A percentile compares a stretch with the other conserved stretches of the same genome.
phyloP scores from a whole-genome alignment of 2,329 filamentous ascomycete species.

The Cercospora berteroae region DNA sequence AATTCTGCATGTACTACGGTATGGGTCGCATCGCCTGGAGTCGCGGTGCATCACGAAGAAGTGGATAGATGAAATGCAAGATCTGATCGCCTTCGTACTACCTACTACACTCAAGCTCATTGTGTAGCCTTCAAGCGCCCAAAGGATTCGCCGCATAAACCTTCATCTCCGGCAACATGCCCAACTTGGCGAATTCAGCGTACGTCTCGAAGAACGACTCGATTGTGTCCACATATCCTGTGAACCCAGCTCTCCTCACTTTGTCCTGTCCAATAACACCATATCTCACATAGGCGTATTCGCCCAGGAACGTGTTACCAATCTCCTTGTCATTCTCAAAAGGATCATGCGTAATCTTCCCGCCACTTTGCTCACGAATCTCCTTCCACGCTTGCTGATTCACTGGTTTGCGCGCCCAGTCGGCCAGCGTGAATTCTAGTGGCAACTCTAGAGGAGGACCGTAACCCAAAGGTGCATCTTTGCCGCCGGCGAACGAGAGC shows the following conservation, averaged over 20 bases:
- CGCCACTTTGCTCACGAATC: not conserved
- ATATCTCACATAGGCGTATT: not conserved
- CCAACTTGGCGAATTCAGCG: not conserved
- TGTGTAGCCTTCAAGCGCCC: not conserved
- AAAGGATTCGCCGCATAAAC: slow-evolving; percentile 1
- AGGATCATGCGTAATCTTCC: not conserved
- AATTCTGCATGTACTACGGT: slow-evolving; percentile 1
- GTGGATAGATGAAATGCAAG: slow-evolving; percentile 6
- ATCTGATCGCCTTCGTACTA: not conserved
- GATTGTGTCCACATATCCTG: slow-evolving; percentile 6
- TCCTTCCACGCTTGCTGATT: slow-evolving; percentile 4
- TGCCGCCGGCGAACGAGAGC: not conserved
- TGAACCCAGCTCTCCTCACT: slow-evolving; percentile 3
- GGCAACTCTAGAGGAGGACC: not conserved
- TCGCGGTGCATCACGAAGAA: slow-evolving; percentile 5
- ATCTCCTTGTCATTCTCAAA: not conserved
- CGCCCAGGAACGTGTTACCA: not conserved
- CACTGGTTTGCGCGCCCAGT: not conserved
- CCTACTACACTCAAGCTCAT: not conserved
- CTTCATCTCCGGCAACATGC: slow-evolving; percentile 7
- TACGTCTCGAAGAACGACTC: slow-evolving; percentile 10
- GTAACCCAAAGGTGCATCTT: slow-evolving; percentile 9
- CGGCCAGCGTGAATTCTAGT: not conserved
- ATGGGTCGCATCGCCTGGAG: slow-evolving; percentile 1
- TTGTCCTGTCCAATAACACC: slow-evolving; percentile 1